A percentile compares a stretch with the other conserved stretches of the same genome.
phyloP scores from a whole-genome alignment of 1,139 yeast genomes.

The Debaryomycetaceae sp. region DNA sequence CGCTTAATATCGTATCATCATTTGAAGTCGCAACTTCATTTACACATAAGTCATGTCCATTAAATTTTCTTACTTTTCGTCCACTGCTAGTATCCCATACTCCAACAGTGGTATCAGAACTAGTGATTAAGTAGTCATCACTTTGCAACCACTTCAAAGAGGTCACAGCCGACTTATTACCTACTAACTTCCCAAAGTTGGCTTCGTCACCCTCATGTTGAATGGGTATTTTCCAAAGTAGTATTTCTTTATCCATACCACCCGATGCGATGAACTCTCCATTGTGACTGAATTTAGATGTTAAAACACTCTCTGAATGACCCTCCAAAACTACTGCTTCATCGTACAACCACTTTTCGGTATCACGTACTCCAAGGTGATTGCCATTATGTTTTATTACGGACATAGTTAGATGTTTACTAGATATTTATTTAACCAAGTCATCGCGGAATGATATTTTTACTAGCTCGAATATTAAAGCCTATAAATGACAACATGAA shows the following conservation, averaged over 20 bases:
- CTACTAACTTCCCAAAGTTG: constrained; percentile 38
- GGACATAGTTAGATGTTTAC: not conserved
- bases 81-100: constrained; percentile 61
- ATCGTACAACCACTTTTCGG: constrained; percentile 2
- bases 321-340: constrained; percentile 30
- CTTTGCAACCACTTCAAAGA: constrained; percentile 45
- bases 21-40: constrained; percentile 44
- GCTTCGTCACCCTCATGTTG: constrained; percentile 18
- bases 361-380: not conserved
- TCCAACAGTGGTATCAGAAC: constrained; percentile 53
- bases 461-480: not conserved
- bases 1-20: constrained; percentile 45
- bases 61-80: constrained; percentile 48
- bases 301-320: constrained; percentile 47
- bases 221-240: constrained; percentile 44
- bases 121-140: constrained; percentile 33
- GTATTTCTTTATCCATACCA: constrained; percentile 47
- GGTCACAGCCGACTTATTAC: constrained; percentile 54
- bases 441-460: not conserved
- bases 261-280: constrained; percentile 51
- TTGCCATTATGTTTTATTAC: not conserved
- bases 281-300: constrained; percentile 39
- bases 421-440: too few species aligned
- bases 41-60: constrained; percentile 52
- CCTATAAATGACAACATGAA: constrained; percentile 1